Evolutionary conservation across 2,329 filamentous ascomycete species (phyloP).

Genomic region (Alternaria alternata): DNA sequence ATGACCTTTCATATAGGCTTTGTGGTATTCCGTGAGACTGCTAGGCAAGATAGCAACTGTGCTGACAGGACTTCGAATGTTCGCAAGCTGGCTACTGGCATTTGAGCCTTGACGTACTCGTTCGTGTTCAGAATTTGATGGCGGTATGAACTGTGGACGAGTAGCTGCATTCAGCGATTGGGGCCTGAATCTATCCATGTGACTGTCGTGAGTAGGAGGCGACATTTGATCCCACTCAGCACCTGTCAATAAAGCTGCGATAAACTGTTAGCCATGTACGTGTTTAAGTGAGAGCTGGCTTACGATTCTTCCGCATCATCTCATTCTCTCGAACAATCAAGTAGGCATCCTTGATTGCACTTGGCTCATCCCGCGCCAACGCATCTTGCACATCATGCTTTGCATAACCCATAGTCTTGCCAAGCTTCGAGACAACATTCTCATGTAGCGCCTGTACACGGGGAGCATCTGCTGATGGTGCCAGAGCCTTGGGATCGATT

Average conservation of each 20-base stretch:
- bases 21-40: constrained; percentile 88
- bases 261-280: constrained; percentile 22
- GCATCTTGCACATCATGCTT: constrained; percentile 96
- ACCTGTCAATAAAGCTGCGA: constrained; percentile 62
- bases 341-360: constrained; percentile 98
- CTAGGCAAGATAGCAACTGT: constrained; percentile 93
- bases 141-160: constrained; percentile 43
- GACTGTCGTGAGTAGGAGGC: constrained; percentile 60
- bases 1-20: constrained; percentile 82
- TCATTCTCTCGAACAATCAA: constrained; percentile 98
- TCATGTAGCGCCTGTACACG: constrained; percentile 91
- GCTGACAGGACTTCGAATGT: constrained; percentile 62
- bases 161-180: constrained; percentile 44
- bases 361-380: constrained; percentile 88
- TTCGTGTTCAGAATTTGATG: constrained; percentile 44
- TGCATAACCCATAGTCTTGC: constrained; percentile 97
- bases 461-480: constrained; percentile 73
- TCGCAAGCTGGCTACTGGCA: constrained; percentile 50
- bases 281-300: constrained; percentile 53
- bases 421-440: constrained; percentile 92
- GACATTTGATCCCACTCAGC: constrained; percentile 64
- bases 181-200: constrained; percentile 42
- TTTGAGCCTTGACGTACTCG: constrained; percentile 56
- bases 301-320: constrained; percentile 93
- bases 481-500: constrained; percentile 83